Conservation (phyloP, 2,329 filamentous ascomycete species). For the Calonectria leucothoes region DNA sequence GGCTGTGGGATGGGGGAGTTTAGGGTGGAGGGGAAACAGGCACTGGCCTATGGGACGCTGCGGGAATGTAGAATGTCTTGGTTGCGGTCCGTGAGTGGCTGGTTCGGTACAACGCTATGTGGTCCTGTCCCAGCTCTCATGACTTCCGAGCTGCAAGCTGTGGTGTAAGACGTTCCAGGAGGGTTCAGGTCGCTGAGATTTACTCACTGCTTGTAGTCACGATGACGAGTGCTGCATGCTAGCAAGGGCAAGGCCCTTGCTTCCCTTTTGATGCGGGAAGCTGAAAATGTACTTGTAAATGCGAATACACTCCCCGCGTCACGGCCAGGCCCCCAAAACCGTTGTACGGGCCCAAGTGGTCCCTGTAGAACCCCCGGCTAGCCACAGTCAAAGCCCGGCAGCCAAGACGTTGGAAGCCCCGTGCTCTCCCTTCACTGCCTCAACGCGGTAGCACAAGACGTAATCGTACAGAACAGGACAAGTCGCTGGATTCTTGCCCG, state of each 20-base stretch:
- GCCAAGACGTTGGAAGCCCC: conserved; percentile 2
- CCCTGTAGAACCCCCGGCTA: background rate
- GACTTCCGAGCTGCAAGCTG: background rate
- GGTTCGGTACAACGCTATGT: background rate
- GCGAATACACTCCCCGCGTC: background rate
- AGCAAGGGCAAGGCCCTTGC: background rate
- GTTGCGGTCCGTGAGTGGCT: conserved; percentile 10
- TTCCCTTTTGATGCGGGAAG: background rate
- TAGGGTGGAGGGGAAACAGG: background rate
- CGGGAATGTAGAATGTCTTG: conserved; percentile 3
- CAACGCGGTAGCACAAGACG: conserved; percentile 5
- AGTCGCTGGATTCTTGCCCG: background rate
- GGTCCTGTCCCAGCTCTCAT: background rate
- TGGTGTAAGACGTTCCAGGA: background rate
- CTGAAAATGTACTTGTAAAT: background rate
- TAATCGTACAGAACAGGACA: conserved; percentile 9
- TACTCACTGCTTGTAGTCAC: background rate
- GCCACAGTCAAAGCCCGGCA: background rate
- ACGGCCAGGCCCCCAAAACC: background rate
- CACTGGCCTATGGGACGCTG: conserved; percentile 13
- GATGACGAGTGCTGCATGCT: background rate
- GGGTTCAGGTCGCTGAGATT: background rate
- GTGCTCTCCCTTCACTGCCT: background rate
- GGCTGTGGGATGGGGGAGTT: background rate
- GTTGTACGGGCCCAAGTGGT: background rate